These are phyloP conservation scores for Cyberlindnera maritima DNA, from an alignment of 805 yeast genomes.

Conservation along the genomic window DNA sequence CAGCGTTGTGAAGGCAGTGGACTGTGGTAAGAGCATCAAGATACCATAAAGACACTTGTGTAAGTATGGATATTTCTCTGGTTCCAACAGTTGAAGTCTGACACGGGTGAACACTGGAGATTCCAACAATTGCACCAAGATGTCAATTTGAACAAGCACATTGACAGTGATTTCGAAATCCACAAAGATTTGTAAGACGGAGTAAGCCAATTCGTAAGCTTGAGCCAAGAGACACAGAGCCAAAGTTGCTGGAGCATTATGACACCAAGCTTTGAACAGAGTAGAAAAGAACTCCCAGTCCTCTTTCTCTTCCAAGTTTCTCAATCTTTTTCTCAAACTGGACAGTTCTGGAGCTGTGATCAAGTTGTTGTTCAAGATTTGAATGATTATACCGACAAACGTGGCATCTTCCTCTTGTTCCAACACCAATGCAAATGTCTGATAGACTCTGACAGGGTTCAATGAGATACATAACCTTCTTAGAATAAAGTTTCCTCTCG, in stretches of 20 bases:
- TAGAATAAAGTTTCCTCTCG: conserved; percentile 78
- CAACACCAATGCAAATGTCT: conserved; percentile 74
- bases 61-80: conserved; percentile 73
- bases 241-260: conserved; percentile 83
- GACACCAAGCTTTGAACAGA: conserved; percentile 87
- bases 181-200: conserved; percentile 76
- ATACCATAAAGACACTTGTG: conserved; percentile 90
- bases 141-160: conserved; percentile 81
- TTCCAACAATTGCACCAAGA: conserved; percentile 84
- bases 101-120: conserved; percentile 88
- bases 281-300: conserved; percentile 71
- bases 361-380: conserved; percentile 80
- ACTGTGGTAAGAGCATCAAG: conserved; percentile 91
- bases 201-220: conserved; percentile 82
- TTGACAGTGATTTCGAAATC: conserved; percentile 79
- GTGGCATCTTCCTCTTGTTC: conserved; percentile 56
- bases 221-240: conserved; percentile 84
- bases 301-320: conserved; percentile 55
- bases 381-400: conserved; percentile 79
- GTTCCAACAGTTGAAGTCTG: conserved; percentile 85
- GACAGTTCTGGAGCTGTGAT: conserved; percentile 82
- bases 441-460: conserved; percentile 79
- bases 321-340: conserved; percentile 63
- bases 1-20: conserved; percentile 81
- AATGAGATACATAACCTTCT: conserved; percentile 79